Evolutionary conservation across 2,329 filamentous ascomycete genomes (phyloP), one percentile per base, ranked within the genome.

Genomic region (Lasiodiplodia gonubiensis): DNA sequence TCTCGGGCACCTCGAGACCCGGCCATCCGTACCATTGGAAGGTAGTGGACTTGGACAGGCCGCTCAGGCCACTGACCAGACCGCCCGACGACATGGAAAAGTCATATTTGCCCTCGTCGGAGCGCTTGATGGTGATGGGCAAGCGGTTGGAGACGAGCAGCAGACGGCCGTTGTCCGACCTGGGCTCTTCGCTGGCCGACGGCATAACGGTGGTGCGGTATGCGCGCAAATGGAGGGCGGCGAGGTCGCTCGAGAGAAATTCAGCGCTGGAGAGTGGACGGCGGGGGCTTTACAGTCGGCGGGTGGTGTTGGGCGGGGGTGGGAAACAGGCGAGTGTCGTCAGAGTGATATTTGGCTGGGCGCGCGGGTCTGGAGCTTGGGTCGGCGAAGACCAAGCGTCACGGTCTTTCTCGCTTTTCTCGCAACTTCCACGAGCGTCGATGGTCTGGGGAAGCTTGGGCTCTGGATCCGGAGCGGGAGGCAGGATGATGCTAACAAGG

Each of bases 1-100:
- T 86, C 70, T 96, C 92, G 48, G 94, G 94, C 4, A 98, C 89
- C 79, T 98, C 93, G 59, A 97, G 82, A 46, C 95, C 95, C 0
- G 95, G 94, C 94, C 95, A 98, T 72, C 95, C 95, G 80, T 98
- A 98, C 95, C 95, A 99, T 80, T 95, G 92, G 80, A 98, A 98
- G 72, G 90, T 94, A 30, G 93, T 97, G 37, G 92, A 91, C 81
- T 97, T 97, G 74, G 92, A 90, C 68, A 98, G 83, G 30, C 95
- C 95, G 72, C 92, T 97, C 69, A 99, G 85, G 23, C 95, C 95
- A 61, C 93, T 97, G 74, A 98, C 95, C 49, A 99, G 87, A 49
- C 95, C 95, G 68, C 95, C 95, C 2, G 95, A 98, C 55, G 94
- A 98, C 92, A 97, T 97, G 78, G 91, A 93, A 80, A 97, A 97